These are phyloP conservation scores for Oidiodendron maius DNA, from an alignment of 495 filamentous ascomycete genomes.

Conservation along the genomic window DNA sequence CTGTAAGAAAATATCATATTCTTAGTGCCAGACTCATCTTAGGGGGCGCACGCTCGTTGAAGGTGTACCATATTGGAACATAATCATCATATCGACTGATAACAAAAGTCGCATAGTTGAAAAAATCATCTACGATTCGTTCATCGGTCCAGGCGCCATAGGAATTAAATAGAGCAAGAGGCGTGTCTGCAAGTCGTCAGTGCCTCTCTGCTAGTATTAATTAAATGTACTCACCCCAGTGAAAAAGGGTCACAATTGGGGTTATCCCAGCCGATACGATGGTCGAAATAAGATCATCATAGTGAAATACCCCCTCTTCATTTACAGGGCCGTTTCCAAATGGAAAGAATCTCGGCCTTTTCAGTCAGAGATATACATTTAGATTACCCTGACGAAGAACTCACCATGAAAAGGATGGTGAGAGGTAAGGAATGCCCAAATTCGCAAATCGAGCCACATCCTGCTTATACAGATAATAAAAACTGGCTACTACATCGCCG, in stretches of 20 bases:
- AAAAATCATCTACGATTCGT: conserved; percentile 51
- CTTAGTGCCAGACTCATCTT: no score
- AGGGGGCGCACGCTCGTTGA: conserved; percentile 57
- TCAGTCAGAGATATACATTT: not conserved
- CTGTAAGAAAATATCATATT: no score
- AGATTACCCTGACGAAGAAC: not conserved
- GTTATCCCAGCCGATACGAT: conserved; percentile 51
- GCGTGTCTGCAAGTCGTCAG: conserved; percentile 35
- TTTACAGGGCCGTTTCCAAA: no score
- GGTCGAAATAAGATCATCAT: no score
- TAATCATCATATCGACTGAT: conserved; percentile 50
- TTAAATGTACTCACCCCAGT: conserved; percentile 36
- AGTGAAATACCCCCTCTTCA: no score
- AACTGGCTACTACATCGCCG: conserved; percentile 33
- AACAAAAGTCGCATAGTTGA: conserved; percentile 50
- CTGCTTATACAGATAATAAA: conserved; percentile 40
- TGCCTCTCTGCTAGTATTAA: no score
- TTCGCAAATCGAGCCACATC: conserved; percentile 33
- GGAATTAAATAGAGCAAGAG: conserved; percentile 50
- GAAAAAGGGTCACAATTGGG: conserved; percentile 55
- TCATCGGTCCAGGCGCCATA: conserved; percentile 53
- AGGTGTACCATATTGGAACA: conserved; percentile 58
- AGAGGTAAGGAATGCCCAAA: conserved; percentile 33
- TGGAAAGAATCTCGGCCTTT: conserved; percentile 51
- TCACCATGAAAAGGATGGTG: conserved; percentile 35